Evolutionary conservation across 2,329 filamentous ascomycete genomes (phyloP).

Genomic region (Diaporthe sp.): DNA sequence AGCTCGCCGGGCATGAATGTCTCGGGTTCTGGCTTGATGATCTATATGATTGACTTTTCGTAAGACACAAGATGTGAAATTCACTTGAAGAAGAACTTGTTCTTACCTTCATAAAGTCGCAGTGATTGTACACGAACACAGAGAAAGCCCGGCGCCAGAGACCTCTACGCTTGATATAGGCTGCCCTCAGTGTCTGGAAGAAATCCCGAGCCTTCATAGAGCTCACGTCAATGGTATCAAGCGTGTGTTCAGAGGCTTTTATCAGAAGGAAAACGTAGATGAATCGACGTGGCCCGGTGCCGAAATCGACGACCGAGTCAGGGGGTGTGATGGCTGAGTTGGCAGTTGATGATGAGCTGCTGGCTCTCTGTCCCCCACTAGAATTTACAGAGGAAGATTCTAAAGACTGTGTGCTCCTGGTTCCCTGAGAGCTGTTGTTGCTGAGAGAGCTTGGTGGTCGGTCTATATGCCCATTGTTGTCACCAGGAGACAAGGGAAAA

Average conservation of each 20-base stretch:
- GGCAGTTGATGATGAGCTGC: too few relatives aligned
- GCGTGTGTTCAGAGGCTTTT: background rate
- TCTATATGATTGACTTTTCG: background rate
- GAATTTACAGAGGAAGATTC: too few relatives aligned
- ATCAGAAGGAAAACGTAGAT: constrained; percentile 18
- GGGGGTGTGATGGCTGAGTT: too few relatives aligned
- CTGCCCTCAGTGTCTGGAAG: background rate
- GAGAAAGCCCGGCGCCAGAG: background rate
- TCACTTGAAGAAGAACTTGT: too few relatives aligned
- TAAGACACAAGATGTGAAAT: too few relatives aligned
- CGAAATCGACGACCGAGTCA: too few relatives aligned
- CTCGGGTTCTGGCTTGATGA: constrained; percentile 11
- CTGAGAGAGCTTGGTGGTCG: background rate
- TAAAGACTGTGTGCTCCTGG: background rate
- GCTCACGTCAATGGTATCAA: constrained; percentile 10
- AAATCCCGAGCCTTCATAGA: constrained; percentile 9
- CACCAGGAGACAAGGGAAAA: background rate
- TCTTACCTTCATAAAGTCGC: constrained; percentile 5
- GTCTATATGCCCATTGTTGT: background rate
- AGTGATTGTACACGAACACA: constrained; percentile 1
- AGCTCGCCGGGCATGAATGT: constrained; percentile 16
- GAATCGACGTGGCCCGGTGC: background rate
- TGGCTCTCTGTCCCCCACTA: too few relatives aligned
- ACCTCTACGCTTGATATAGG: background rate
- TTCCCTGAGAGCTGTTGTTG: constrained; percentile 9